Base-by-base conservation (phyloP, 148 eudicot species). In the Silene latifolia region DNA sequence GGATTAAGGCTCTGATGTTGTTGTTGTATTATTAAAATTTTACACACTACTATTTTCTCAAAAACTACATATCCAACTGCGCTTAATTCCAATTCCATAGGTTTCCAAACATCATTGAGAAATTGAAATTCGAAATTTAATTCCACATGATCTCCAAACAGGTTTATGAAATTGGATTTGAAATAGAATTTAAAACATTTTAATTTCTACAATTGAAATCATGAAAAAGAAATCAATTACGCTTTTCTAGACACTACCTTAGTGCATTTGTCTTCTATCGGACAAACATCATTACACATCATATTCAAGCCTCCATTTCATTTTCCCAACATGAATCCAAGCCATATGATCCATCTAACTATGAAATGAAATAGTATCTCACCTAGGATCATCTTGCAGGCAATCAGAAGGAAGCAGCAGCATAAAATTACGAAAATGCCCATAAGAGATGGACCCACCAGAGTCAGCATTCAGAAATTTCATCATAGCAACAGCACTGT, bases 361-460 rank as follows among this genome's bases (percentile, higher is more conserved):
- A n/a, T 51, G 62, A 62, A 35, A 65, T 19, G 63, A 62, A 48
- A 29, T n/a, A 66, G 29, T 63, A 77, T 57, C 85, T 86, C 84
- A 95, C 99, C 99, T 83, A 68, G 99, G 91, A 88, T 95, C 99
- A 81, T 95, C 97, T 86, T 88, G 92, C 80, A 95, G 91, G 51
- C 94, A 91, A 69, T 95, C 91, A 47, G 94, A 92, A 48, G 99
- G 99, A 42, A 95, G 97, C 72, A 92, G 78, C 79, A 95, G 79
- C 99, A 95, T 90, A 72, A 95, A 92, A 76, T 95, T 95, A 65
- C 98, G 88, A 75, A 95, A 95, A 89, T 92, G 99, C 21, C 99
- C 99, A 89, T 95, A 95, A 12, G 99, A 95, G 72, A 95, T 95
- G 69, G 93, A 90, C 74, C 91, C 97, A 73, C 86, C 99, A 8